phyloP scores from a whole-genome alignment of 1,139 yeast genomes.

The Kluyveromyces marxianus region DNA sequence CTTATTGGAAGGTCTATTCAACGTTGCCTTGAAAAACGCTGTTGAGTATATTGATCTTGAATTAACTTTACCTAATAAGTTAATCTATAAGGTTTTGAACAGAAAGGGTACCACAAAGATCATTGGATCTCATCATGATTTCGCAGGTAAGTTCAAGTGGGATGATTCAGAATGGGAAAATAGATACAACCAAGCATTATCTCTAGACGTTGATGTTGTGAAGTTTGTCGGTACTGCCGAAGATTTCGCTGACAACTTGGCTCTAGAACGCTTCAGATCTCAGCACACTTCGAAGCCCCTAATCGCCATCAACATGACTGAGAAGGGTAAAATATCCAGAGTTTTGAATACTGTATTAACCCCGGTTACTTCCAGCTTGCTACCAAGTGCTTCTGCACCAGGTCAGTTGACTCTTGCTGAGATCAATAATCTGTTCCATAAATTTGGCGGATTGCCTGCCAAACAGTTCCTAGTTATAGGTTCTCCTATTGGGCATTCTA shows the following conservation, averaged over 20 bases:
- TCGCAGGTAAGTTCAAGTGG: constrained; percentile 59
- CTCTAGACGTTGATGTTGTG: constrained; percentile 63
- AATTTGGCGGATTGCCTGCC: constrained; percentile 52
- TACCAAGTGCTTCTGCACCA: constrained; percentile 67
- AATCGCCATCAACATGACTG: constrained; percentile 79
- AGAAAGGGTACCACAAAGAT: constrained; percentile 55
- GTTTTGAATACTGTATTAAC: constrained; percentile 69
- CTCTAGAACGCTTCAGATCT: constrained; percentile 60
- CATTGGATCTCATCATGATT: constrained; percentile 79
- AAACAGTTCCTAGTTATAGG: constrained; percentile 76
- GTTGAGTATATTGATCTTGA: constrained; percentile 51
- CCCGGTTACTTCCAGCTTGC: constrained; percentile 66
- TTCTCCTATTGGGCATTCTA: constrained; percentile 73
- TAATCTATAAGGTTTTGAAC: constrained; percentile 38
- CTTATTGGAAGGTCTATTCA: constrained; percentile 44
- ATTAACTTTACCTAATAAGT: constrained; percentile 34
- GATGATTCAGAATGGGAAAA: constrained; percentile 63
- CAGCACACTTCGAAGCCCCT: constrained; percentile 51
- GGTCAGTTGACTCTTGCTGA: constrained; percentile 63
- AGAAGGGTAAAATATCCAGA: constrained; percentile 67
- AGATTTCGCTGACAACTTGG: constrained; percentile 57
- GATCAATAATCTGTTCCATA: constrained; percentile 50
- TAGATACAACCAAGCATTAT: constrained; percentile 58
- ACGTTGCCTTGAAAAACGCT: constrained; percentile 62
- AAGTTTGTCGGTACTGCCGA: constrained; percentile 80